Conservation (phyloP, 169 alveolate genomes). For the Cryptosporidium meleagridis region DNA sequence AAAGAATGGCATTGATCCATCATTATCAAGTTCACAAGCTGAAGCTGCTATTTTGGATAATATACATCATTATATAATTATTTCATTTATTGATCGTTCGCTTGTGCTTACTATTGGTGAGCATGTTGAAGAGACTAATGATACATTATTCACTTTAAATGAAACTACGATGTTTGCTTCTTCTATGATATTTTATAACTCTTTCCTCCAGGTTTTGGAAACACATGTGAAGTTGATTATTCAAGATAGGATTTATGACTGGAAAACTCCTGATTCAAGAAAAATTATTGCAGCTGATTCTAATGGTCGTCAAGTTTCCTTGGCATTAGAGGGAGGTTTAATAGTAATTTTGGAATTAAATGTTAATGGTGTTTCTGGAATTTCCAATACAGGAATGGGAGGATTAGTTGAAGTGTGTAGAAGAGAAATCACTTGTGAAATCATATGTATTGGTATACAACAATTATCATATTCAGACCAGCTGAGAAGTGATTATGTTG, state of each 20-base stretch:
- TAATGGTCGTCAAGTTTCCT: constrained; percentile 91
- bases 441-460: constrained; percentile 89
- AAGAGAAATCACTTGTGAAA: constrained; percentile 78
- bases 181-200: constrained; percentile 87
- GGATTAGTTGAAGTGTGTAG: constrained; percentile 66
- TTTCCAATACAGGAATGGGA: constrained; percentile 1
- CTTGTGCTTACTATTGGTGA: constrained; percentile 94
- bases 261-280: constrained; percentile 86
- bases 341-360: constrained; percentile 76
- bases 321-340: constrained; percentile 81
- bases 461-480: constrained; percentile 91
- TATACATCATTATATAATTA: constrained; percentile 91
- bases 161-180: constrained; percentile 89
- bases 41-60: constrained; percentile 70
- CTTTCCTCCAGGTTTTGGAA: constrained; percentile 91
- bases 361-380: constrained; percentile 62
- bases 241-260: constrained; percentile 82
- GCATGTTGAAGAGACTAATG: constrained; percentile 92
- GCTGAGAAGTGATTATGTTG: constrained; percentile 92
- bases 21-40: constrained; percentile 9
- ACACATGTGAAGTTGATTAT: constrained; percentile 90
- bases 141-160: constrained; percentile 88
- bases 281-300: constrained; percentile 91
- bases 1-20: constrained; percentile 79
- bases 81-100: constrained; percentile 94